Percentiles rank a stretch among this genome's conserved stretches.
Evolutionary conservation across 352 stramenopile genomes (phyloP).

Genomic region (Phytophthora brassicae): DNA sequence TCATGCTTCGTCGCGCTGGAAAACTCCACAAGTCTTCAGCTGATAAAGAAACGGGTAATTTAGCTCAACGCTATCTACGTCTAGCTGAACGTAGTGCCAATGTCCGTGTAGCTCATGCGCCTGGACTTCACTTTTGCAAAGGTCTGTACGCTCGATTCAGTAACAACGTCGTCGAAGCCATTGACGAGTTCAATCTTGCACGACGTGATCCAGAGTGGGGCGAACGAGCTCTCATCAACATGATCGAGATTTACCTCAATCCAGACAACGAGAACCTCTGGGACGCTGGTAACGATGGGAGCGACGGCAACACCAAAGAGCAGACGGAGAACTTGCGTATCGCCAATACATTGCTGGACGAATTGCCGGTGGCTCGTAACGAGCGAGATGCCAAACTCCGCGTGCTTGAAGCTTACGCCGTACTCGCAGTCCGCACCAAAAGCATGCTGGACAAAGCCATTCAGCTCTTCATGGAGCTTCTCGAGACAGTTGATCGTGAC

Average conservation of each 20-base stretch:
- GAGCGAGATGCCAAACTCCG: constrained; percentile 67
- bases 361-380: constrained; percentile 59
- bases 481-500: constrained; percentile 85
- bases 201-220: constrained; percentile 90
- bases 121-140: constrained; percentile 91
- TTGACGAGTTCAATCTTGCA: constrained; percentile 90
- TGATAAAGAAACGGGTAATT: constrained; percentile 23
- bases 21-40: constrained; percentile 59
- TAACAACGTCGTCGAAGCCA: constrained; percentile 90
- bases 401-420: constrained; percentile 87
- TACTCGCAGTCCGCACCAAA: constrained; percentile 81
- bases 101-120: constrained; percentile 70
- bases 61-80: constrained; percentile 72
- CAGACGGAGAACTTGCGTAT: constrained; percentile 87
- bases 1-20: constrained; percentile 84
- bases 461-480: constrained; percentile 89
- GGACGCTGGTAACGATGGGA: constrained; percentile 51
- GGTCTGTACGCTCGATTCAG: constrained; percentile 88
- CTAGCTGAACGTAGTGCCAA: constrained; percentile 70
- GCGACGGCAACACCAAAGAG: constrained; percentile 64
- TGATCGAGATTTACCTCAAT: constrained; percentile 95
- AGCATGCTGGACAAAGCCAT: constrained; percentile 89
- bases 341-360: constrained; percentile 86
- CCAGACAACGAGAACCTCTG: constrained; percentile 93
- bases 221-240: constrained; percentile 84